A percentile compares a stretch with the other conserved stretches of the same genome.
phyloP scores from a whole-genome alignment of 129 eudicot genomes.

The carrot (Daucus carota) region DH1_v3.0 NC_030384.2:30468001-30468500 shows the following conservation, averaged over 20 bases:
- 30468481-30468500: slow-evolving; percentile 36
- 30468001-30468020: slow-evolving; percentile 46
- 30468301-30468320: slow-evolving; percentile 32
- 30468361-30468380: slow-evolving; percentile 73
- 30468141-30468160: slow-evolving; percentile 50
- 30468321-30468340: slow-evolving; percentile 31
- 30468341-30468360: slow-evolving; percentile 50
- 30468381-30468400: slow-evolving; percentile 40
- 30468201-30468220: slow-evolving; percentile 42
- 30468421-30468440: slow-evolving; percentile 63
- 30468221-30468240: slow-evolving; percentile 53
- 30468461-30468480: slow-evolving; percentile 41
- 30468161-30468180: slow-evolving; percentile 32
- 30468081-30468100: slow-evolving; percentile 45
- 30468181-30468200: slow-evolving; percentile 33
- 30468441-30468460: slow-evolving; percentile 61
- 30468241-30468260: slow-evolving; percentile 55
- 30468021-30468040: slow-evolving; percentile 51
- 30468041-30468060: slow-evolving; percentile 68
- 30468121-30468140: slow-evolving; percentile 53
- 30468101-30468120: slow-evolving; percentile 26
- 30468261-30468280: slow-evolving; percentile 42
- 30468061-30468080: slow-evolving; percentile 46
- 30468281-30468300: slow-evolving; percentile 52
- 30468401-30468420: slow-evolving; percentile 37